These are phyloP conservation scores for Coniferiporia weirii DNA, from an alignment of 1,284 basidiomycete genomes.

Conservation along the genomic window DNA sequence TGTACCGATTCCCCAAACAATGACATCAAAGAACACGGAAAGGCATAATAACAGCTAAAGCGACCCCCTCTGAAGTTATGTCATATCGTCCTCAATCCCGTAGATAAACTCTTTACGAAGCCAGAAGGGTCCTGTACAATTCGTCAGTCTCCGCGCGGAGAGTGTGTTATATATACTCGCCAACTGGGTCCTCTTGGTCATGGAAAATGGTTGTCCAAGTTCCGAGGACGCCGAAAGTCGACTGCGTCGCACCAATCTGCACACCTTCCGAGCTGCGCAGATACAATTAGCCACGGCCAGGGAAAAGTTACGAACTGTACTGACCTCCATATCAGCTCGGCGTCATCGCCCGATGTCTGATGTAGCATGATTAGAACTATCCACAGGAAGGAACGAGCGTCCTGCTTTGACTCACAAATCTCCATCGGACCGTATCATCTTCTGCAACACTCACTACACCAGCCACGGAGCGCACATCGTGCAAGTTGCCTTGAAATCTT, in stretches of 20 bases:
- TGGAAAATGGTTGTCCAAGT: conserved; percentile 67
- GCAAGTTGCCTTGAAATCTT: conserved; percentile 47
- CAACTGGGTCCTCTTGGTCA: conserved; percentile 50
- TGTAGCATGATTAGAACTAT: conserved; percentile 7
- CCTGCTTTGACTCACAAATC: conserved; percentile 45
- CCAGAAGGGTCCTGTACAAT: conserved; percentile 32
- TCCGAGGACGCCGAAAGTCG: conserved; percentile 55
- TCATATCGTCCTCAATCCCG: not conserved
- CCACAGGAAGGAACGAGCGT: not conserved
- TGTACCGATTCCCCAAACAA: not conserved
- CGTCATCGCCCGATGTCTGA: conserved; percentile 54
- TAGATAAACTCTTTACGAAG: conserved; percentile 22
- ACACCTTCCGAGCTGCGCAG: conserved; percentile 51
- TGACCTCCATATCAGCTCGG: conserved; percentile 58
- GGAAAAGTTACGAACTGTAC: conserved; percentile 19
- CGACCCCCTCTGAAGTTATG: not conserved
- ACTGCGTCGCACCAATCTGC: conserved; percentile 56
- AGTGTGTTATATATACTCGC: conserved; percentile 29
- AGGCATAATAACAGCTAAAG: not conserved
- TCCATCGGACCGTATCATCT: conserved; percentile 55
- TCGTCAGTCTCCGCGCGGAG: not conserved
- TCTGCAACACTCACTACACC: conserved; percentile 54
- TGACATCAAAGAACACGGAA: not conserved
- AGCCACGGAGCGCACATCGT: conserved; percentile 38
- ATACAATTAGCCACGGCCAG: conserved; percentile 5